Evolutionary conservation across 345 rosid genomes (phyloP).

Genomic region (Moricandia moricandioides): DNA sequence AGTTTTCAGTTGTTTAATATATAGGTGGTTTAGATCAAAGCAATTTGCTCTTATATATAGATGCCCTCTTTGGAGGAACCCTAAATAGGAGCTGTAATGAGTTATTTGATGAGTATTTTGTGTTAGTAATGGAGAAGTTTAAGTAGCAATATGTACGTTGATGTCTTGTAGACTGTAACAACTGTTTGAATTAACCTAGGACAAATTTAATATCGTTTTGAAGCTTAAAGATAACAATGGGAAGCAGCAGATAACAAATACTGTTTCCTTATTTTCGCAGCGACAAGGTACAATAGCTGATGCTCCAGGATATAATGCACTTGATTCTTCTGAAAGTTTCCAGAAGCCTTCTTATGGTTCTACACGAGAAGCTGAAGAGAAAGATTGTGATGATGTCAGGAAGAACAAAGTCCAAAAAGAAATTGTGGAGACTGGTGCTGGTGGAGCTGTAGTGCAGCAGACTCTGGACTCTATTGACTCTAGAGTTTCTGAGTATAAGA

Average conservation of each 20-base stretch:
- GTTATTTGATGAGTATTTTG: background rate
- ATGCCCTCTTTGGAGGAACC: background rate
- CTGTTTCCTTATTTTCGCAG: constrained; percentile 38
- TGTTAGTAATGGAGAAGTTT: background rate
- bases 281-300: constrained; percentile 38
- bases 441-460: constrained; percentile 29
- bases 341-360: constrained; percentile 40
- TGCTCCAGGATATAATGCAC: constrained; percentile 34
- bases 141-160: constrained; percentile 1
- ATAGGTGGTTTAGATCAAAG: constrained; percentile 12
- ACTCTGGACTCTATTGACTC: constrained; percentile 39
- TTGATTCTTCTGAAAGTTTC: constrained; percentile 40
- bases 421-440: constrained; percentile 35
- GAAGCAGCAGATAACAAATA: constrained; percentile 2
- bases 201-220: background rate
- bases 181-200: background rate
- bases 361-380: constrained; percentile 38
- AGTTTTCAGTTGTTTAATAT: background rate
- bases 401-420: constrained; percentile 44
- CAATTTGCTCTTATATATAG: background rate
- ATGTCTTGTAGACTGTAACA: constrained; percentile 8
- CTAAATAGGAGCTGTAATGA: background rate
- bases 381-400: constrained; percentile 36
- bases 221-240: background rate
- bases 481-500: constrained; percentile 39